Conservation (phyloP, 148 eudicot genomes). For the Limonium bicolor region DNA sequence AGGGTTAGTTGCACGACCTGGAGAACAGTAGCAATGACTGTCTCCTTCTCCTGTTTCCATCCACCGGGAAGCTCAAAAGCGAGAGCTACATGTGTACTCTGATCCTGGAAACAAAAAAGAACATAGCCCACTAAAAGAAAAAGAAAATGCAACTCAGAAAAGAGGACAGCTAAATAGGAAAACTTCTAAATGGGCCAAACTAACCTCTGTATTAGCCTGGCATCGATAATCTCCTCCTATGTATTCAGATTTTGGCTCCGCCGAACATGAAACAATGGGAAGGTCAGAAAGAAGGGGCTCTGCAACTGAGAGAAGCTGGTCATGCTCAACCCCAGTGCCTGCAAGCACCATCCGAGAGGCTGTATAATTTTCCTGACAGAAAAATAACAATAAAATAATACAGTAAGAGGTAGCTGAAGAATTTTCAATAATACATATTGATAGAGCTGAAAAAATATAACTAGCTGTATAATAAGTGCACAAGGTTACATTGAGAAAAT, state of each 20-base stretch:
- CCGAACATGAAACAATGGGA: conserved; percentile 24
- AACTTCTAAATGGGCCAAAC: conserved; percentile 6
- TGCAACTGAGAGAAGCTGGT: conserved; percentile 54
- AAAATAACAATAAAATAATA: neutral
- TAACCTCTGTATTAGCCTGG: conserved; percentile 61
- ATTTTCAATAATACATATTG: neutral
- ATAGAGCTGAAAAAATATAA: neutral
- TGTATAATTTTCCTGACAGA: conserved; percentile 55
- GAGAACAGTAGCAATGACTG: conserved; percentile 62
- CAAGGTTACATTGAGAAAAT: conserved; percentile 59
- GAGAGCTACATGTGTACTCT: conserved; percentile 77
- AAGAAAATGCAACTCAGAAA: neutral
- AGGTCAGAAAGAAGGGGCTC: conserved; percentile 76
- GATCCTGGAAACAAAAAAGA: conserved; percentile 6
- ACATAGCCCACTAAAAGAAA: neutral
- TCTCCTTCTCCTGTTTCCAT: conserved; percentile 55
- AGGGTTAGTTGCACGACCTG: conserved; percentile 25
- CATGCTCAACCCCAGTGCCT: conserved; percentile 85
- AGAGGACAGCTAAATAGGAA: neutral
- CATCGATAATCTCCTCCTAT: conserved; percentile 74
- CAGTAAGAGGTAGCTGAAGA: conserved; percentile 3
- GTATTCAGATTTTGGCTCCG: conserved; percentile 50
- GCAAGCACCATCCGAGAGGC: conserved; percentile 88
- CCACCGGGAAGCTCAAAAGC: conserved; percentile 89
- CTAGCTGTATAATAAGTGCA: too few relatives aligned